phyloP scores from a whole-genome alignment of 164 flowering plant genomes.

The Brasenia schreberi region DNA sequence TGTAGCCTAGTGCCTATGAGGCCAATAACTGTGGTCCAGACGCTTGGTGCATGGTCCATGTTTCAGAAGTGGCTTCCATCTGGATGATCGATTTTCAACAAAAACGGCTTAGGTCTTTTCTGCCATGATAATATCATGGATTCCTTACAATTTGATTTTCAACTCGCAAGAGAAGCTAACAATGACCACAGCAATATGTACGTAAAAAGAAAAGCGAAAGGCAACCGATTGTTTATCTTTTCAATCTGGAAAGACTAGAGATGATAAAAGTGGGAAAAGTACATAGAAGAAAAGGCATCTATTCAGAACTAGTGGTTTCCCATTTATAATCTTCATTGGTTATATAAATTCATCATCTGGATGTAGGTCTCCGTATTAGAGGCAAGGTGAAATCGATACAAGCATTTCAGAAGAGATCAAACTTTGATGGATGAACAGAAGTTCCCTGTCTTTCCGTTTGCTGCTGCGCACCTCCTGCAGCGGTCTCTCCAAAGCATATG shows the following conservation, averaged over 20 bases:
- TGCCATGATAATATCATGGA: background rate
- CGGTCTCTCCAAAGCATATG: slow-evolving; percentile 57
- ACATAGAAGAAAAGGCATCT: background rate
- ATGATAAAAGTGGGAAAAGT: background rate
- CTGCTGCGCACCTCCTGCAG: slow-evolving; percentile 27
- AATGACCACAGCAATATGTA: background rate
- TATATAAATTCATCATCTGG: too few relatives aligned
- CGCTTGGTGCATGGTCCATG: too few relatives aligned
- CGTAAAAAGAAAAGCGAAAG: background rate
- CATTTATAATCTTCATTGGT: too few relatives aligned
- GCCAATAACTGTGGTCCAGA: too few relatives aligned
- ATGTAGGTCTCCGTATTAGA: background rate
- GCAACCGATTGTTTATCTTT: background rate
- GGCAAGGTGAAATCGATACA: background rate
- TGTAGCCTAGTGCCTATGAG: too few relatives aligned
- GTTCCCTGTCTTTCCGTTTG: background rate
- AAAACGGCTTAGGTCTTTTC: background rate
- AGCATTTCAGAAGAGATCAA: background rate
- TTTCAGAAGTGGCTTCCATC: background rate
- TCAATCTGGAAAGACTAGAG: background rate
- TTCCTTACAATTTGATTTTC: background rate
- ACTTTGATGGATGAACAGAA: background rate
- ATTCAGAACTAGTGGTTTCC: background rate
- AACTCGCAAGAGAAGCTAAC: background rate
- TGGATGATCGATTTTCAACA: background rate